phyloP scores from a whole-genome alignment of 2,329 filamentous ascomycete genomes.

The Cercospora sp. region DNA sequence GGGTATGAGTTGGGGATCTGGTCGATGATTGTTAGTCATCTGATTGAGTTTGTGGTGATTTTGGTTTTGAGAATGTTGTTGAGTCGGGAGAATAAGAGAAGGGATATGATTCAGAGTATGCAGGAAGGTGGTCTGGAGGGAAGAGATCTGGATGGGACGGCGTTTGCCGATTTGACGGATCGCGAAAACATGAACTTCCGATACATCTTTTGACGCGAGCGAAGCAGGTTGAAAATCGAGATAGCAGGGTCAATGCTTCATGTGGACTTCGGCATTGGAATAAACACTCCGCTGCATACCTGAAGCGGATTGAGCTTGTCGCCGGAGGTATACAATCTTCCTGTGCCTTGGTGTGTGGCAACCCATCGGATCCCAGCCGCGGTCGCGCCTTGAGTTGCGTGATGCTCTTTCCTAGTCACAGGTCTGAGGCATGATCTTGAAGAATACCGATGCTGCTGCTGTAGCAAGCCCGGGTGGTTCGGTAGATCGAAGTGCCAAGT shows the following conservation, averaged over 20 bases:
- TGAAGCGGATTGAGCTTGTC: not conserved
- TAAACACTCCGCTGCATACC: not conserved
- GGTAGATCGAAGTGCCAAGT: not conserved
- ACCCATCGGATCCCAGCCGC: not conserved
- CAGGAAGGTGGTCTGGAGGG: conserved; percentile 50
- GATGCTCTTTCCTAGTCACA: not conserved
- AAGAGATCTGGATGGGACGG: conserved; percentile 52
- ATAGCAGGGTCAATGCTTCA: not conserved
- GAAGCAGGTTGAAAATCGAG: not conserved
- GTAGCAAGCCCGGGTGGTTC: not conserved
- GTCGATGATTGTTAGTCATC: conserved; percentile 58
- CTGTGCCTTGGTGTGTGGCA: not conserved
- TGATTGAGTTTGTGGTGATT: conserved; percentile 54
- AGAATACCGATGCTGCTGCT: not conserved
- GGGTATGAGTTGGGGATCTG: conserved; percentile 55
- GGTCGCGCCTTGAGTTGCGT: not conserved
- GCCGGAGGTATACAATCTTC: not conserved
- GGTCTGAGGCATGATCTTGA: not conserved
- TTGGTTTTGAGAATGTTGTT: conserved; percentile 50
- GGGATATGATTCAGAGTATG: conserved; percentile 52
- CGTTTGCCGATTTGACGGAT: conserved; percentile 57
- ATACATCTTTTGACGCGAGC: conserved; percentile 10
- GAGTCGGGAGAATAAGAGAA: conserved; percentile 51
- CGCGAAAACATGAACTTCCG: conserved; percentile 23
- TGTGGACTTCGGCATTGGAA: not conserved